A percentile compares a stretch with the other conserved stretches of the same genome.
Evolutionary conservation across 108 stramenopile species (phyloP).

Genomic region (Discostella pseudostelligera): DNA sequence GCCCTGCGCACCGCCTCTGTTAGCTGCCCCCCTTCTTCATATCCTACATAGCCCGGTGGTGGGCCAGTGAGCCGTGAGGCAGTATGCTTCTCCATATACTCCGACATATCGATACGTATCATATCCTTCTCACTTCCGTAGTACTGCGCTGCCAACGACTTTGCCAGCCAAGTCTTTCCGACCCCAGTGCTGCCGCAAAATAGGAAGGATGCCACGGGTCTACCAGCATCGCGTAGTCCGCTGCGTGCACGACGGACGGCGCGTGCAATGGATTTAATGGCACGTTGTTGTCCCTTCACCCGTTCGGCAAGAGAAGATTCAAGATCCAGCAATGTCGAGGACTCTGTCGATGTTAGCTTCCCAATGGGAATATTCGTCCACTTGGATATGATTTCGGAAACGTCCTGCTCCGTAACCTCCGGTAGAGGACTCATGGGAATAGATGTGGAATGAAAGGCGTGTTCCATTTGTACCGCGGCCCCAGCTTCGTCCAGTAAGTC

Average conservation of each 20-base stretch:
- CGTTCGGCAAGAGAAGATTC: conserved; percentile 63
- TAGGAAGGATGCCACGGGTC: conserved; percentile 87
- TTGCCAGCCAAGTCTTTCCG: conserved; percentile 93
- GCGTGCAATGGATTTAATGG: conserved; percentile 78
- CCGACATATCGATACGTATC: conserved; percentile 90
- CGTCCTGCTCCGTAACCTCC: conserved; percentile 68
- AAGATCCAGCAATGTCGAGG: conserved; percentile 80
- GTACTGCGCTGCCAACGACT: conserved; percentile 85
- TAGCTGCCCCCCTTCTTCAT: conserved; percentile 96
- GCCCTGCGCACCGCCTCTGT: conserved; percentile 91
- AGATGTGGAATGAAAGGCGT: conserved; percentile 37
- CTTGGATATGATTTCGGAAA: conserved; percentile 64
- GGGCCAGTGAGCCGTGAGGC: conserved; percentile 91
- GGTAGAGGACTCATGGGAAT: conserved; percentile 40
- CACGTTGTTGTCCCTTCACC: conserved; percentile 88
- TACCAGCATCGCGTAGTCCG: conserved; percentile 73
- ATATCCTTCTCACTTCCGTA: conserved; percentile 88
- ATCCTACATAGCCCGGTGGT: conserved; percentile 92
- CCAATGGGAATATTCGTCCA: conserved; percentile 75
- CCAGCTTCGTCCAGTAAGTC: conserved; percentile 97
- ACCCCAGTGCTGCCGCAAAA: conserved; percentile 93
- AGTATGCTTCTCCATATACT: conserved; percentile 91
- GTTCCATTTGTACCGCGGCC: conserved; percentile 87
- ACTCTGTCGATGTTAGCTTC: conserved; percentile 74
- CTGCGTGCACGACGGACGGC: conserved; percentile 82